Evolutionary conservation across 345 rosid genomes (phyloP).

Genomic region (Lenwebbia sp.): DNA sequence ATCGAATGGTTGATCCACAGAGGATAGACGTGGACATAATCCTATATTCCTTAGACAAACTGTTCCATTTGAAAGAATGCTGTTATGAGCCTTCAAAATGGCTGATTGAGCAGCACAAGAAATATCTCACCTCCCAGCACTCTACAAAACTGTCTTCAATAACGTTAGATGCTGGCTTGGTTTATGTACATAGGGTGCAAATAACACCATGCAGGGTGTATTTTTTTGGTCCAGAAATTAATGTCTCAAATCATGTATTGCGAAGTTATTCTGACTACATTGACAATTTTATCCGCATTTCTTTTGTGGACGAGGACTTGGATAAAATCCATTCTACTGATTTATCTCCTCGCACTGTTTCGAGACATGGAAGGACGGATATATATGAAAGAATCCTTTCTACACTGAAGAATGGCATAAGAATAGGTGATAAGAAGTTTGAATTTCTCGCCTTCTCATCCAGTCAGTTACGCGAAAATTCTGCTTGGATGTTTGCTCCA

Average conservation of each 20-base stretch:
- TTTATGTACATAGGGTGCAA: constrained; percentile 42
- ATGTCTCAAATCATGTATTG: constrained; percentile 50
- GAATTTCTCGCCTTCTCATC: constrained; percentile 72
- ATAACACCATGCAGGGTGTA: constrained; percentile 54
- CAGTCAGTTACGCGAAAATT: constrained; percentile 57
- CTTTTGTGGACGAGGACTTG: constrained; percentile 53
- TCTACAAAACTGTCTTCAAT: constrained; percentile 18
- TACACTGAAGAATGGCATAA: constrained; percentile 32
- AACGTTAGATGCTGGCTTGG: constrained; percentile 34
- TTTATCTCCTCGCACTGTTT: constrained; percentile 45
- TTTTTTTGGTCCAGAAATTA: constrained; percentile 54
- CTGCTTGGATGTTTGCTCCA: constrained; percentile 72
- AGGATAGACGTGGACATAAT: constrained; percentile 10
- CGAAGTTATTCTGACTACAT: constrained; percentile 19
- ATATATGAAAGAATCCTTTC: constrained; percentile 40
- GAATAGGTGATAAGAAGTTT: constrained; percentile 42
- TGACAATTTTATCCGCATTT: constrained; percentile 49
- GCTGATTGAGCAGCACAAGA: constrained; percentile 30
- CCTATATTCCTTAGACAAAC: constrained; percentile 42
- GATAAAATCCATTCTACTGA: constrained; percentile 50
- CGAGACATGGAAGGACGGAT: constrained; percentile 21
- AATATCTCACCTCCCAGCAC: constrained; percentile 3
- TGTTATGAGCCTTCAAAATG: constrained; percentile 51
- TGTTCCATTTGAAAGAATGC: constrained; percentile 31
- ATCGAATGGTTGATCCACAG: constrained; percentile 30